Base-by-base conservation (phyloP, 2,329 filamentous ascomycete species). In the Sporothrix globosa region DNA sequence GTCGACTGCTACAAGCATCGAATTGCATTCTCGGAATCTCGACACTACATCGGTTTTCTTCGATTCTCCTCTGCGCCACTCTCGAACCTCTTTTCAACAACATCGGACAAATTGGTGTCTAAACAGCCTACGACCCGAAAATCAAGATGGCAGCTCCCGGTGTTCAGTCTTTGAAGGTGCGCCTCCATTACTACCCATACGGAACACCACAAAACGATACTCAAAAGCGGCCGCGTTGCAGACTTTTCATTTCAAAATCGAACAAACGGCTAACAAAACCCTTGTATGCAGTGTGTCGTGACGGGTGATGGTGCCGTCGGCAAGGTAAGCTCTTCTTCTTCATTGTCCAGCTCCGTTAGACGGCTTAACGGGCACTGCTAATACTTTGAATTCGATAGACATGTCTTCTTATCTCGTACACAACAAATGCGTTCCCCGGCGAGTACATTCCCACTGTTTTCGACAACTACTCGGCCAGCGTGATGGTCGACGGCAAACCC, bases 381-480 rank as follows among this genome's bases (percentile, higher is more conserved):
- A 81, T 77, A 63, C 48, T 30, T n/a, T 27, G 2, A 56, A 63
- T 58, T 69, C 58, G 69, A 53, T 73, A 97, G 95, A 99, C 96
- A 86, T 99, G 96, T 86, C 90, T 99, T 72, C 90, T 99, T 77
- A 99, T 99, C 81, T 98, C 95, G 68, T 99, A 99, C 85, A 98
- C 96, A 74, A 99, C 96, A 74, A 99, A 98, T 85, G 96, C 96
- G 75, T 99, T 99, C 81, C 96, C 96, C n/a, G 96, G 96, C 82
- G 96, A 99, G 86, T 99, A 99, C 83, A 98, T 99, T 77, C 96
- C 96, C 75, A 99, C 96, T 77, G 96, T 99, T 74, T 98, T 98
- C 83, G 95, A 98, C 81, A 99, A 99, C 85, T 98, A 98, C 85
- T 97, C 95, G 50, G 96, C 96, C 74, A 97, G 93, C 85, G 96